phyloP scores from a whole-genome alignment of 2,329 filamentous ascomycete species.

The Truncatella angustata region DNA sequence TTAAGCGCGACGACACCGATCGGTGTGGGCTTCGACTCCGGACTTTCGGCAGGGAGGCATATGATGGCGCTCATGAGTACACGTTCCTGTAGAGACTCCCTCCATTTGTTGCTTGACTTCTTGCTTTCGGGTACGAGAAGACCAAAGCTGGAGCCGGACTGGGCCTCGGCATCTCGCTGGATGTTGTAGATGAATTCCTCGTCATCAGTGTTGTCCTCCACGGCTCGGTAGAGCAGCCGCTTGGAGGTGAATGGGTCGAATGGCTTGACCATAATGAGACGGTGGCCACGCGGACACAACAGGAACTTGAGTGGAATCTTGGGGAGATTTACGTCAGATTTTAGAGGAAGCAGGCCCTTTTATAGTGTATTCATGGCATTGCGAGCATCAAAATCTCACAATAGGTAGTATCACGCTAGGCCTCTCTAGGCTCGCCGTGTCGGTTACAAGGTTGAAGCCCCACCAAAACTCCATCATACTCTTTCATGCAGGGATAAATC shows the following conservation, averaged over 20 bases:
- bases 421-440: too few species aligned
- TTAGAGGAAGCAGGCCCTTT: too few species aligned
- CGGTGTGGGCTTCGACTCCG: slow-evolving; percentile 15
- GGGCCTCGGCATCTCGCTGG: slow-evolving; percentile 25
- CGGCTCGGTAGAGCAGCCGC: slow-evolving; percentile 35
- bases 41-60: slow-evolving; percentile 23
- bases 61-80: slow-evolving; percentile 34
- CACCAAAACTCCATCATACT: too few species aligned
- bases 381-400: too few species aligned
- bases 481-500: too few species aligned
- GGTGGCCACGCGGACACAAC: background rate
- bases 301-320: background rate
- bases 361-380: too few species aligned
- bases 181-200: slow-evolving; percentile 28
- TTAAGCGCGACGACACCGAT: slow-evolving; percentile 32
- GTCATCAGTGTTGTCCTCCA: slow-evolving; percentile 31
- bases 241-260: slow-evolving; percentile 32
- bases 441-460: too few species aligned
- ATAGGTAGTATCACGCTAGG: too few species aligned
- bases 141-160: slow-evolving; percentile 24
- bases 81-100: slow-evolving; percentile 24
- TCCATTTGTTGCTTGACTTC: slow-evolving; percentile 24
- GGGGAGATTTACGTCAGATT: too few species aligned
- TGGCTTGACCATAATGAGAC: slow-evolving; percentile 12
- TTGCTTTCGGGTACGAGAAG: slow-evolving; percentile 29